phyloP scores from a whole-genome alignment of 352 stramenopile species.

The Globisporangium paddicum region DNA sequence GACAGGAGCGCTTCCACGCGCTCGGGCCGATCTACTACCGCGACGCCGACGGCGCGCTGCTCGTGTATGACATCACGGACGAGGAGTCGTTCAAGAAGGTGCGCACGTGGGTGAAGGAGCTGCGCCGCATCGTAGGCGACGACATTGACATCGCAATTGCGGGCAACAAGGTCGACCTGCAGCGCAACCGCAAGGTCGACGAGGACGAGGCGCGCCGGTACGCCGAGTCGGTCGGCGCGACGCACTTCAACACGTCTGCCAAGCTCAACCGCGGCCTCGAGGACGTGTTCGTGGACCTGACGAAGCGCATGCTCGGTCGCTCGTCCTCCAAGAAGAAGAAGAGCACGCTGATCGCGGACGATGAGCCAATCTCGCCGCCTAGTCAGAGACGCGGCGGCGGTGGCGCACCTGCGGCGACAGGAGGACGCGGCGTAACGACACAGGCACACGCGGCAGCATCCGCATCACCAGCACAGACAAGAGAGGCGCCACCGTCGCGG shows the following conservation, averaged over 20 bases:
- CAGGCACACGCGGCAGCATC: conserved; percentile 6
- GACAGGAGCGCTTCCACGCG: conserved; percentile 86
- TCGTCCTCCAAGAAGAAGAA: conserved; percentile 71
- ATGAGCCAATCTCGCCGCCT: conserved; percentile 40
- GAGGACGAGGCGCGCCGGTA: conserved; percentile 83
- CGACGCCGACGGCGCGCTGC: conserved; percentile 80
- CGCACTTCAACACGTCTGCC: conserved; percentile 89
- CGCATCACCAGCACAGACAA: not conserved
- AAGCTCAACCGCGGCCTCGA: conserved; percentile 92
- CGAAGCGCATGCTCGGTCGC: conserved; percentile 75
- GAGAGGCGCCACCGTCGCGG: conserved; percentile 13
- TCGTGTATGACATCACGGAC: conserved; percentile 93
- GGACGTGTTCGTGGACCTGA: conserved; percentile 89
- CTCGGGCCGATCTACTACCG: conserved; percentile 90
- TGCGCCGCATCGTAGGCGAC: conserved; percentile 87
- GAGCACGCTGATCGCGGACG: conserved; percentile 74
- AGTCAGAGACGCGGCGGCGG: conserved; percentile 13
- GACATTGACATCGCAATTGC: conserved; percentile 91
- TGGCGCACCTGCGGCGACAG: too few species aligned
- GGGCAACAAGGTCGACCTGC: conserved; percentile 91
- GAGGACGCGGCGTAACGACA: conserved; percentile 12
- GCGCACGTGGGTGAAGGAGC: conserved; percentile 91
- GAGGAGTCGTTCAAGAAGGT: conserved; percentile 90
- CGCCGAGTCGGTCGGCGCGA: conserved; percentile 81
- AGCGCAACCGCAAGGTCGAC: conserved; percentile 84